Conservation (phyloP, 768 basidiomycete genomes). For the Myochromella boudieri region DNA sequence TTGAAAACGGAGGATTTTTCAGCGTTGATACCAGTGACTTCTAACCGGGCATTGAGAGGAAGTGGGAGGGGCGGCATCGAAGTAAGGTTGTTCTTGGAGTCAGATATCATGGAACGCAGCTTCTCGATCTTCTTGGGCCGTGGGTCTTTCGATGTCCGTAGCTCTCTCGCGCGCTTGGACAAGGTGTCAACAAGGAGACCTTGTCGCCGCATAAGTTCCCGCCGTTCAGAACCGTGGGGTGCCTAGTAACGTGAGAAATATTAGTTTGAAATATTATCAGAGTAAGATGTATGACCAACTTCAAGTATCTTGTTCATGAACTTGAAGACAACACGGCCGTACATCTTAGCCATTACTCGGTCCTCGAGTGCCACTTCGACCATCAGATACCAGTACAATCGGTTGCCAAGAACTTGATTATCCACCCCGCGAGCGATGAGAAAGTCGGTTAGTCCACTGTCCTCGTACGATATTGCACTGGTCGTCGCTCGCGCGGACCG, state of each 20-base stretch:
- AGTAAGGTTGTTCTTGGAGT: slow-evolving; percentile 82
- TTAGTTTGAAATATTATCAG: not conserved
- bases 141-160: slow-evolving; percentile 88
- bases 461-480: slow-evolving; percentile 81
- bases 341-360: slow-evolving; percentile 88
- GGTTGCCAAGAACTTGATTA: slow-evolving; percentile 85
- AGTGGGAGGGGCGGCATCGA: slow-evolving; percentile 81
- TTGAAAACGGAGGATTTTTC: slow-evolving; percentile 98
- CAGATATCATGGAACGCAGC: slow-evolving; percentile 78
- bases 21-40: slow-evolving; percentile 82
- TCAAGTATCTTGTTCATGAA: slow-evolving; percentile 89
- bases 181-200: slow-evolving; percentile 86
- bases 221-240: slow-evolving; percentile 76
- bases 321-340: slow-evolving; percentile 84
- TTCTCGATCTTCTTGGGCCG: slow-evolving; percentile 98
- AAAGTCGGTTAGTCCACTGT: slow-evolving; percentile 92
- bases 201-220: slow-evolving; percentile 89
- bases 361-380: slow-evolving; percentile 92
- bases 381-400: slow-evolving; percentile 97
- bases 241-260: slow-evolving; percentile 34
- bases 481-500: slow-evolving; percentile 70
- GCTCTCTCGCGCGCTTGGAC: slow-evolving; percentile 81
- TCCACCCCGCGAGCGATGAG: slow-evolving; percentile 81
- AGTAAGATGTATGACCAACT: slow-evolving; percentile 39
- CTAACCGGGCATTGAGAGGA: slow-evolving; percentile 85